Evolutionary conservation across 331 rosid species (phyloP).

Genomic region (Erythrophleum ivorense): DNA sequence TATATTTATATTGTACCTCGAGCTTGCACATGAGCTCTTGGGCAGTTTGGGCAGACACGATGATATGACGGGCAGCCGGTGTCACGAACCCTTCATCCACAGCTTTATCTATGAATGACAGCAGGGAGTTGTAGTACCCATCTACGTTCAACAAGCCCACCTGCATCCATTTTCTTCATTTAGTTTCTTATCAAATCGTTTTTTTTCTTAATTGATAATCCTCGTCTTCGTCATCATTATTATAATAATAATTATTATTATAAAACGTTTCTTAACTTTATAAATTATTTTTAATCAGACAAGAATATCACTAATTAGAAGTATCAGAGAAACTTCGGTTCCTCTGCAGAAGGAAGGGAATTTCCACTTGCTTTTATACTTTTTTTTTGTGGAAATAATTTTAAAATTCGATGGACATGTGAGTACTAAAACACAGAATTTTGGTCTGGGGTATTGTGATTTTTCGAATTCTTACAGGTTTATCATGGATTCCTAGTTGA

Average conservation of each 20-base stretch:
- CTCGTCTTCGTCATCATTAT: no score
- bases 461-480: slow-evolving; percentile 55
- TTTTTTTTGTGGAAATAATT: neutral
- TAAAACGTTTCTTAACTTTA: no score
- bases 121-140: slow-evolving; percentile 72
- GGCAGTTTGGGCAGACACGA: slow-evolving; percentile 82
- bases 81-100: slow-evolving; percentile 76
- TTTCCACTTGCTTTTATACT: no score
- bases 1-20: slow-evolving; percentile 48
- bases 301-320: no score
- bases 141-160: slow-evolving; percentile 82
- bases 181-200: no score
- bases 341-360: no score
- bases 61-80: slow-evolving; percentile 76
- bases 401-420: neutral
- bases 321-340: neutral
- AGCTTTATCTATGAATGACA: slow-evolving; percentile 73
- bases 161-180: slow-evolving; percentile 33
- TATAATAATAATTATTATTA: no score
- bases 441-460: no score
- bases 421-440: neutral
- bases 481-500: slow-evolving; percentile 77
- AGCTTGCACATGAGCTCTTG: slow-evolving; percentile 72
- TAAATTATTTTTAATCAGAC: no score
- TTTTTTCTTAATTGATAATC: neutral